phyloP scores from a whole-genome alignment of 441 rosid genomes.

The Arabidopsis lyrata region DNA sequence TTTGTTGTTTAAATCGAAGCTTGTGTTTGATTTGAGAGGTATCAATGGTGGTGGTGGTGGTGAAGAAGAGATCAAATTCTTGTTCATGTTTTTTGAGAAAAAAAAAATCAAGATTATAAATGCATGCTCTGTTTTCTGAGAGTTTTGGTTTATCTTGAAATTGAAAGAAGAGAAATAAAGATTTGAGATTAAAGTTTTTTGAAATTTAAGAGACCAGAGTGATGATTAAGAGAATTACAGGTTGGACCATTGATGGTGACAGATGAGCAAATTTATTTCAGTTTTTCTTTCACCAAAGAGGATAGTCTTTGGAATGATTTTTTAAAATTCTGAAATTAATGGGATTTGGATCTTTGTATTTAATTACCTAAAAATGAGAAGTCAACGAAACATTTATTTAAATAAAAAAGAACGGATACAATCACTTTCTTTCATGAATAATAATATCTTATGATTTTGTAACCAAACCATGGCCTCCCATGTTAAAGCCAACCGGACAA shows the following conservation, averaged over 20 bases:
- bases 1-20: conserved; percentile 42
- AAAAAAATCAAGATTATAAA: not conserved
- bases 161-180: conserved; percentile 30
- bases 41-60: conserved; percentile 15
- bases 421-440: not conserved
- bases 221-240: conserved; percentile 46
- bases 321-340: conserved; percentile 29
- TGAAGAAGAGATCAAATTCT: conserved; percentile 21
- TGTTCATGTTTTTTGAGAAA: conserved; percentile 25
- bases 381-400: conserved; percentile 38
- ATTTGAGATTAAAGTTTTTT: conserved; percentile 23
- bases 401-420: not conserved
- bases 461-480: conserved; percentile 24
- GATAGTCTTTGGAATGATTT: conserved; percentile 25
- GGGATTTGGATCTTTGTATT: conserved; percentile 40
- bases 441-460: conserved; percentile 14
- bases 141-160: conserved; percentile 22
- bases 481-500: conserved; percentile 43
- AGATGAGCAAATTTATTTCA: conserved; percentile 12
- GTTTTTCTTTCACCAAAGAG: conserved; percentile 11
- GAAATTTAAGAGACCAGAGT: conserved; percentile 34
- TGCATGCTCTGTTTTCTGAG: conserved; percentile 24
- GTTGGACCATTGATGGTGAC: conserved; percentile 50
- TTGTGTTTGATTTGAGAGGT: conserved; percentile 25
- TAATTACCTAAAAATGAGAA: conserved; percentile 15